Evolutionary conservation across 2,329 filamentous ascomycete species (phyloP), one percentile per base, ranked within the genome.

Genomic region (Tolypocladium amazonense): DNA sequence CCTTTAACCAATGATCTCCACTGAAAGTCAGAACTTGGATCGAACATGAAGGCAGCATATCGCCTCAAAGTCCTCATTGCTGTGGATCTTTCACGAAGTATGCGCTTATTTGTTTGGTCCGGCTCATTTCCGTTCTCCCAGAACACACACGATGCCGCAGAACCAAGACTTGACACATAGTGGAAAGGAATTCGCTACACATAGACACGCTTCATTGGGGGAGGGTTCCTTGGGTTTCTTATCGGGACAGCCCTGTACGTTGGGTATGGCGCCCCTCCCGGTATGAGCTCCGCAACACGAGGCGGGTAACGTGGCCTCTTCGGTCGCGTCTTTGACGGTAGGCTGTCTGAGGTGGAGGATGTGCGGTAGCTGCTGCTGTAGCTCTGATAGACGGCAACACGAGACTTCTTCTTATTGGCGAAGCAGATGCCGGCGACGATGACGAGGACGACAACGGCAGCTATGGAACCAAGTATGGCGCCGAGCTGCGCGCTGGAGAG

Each of bases 391-490:
- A 47, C 50, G 23, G 27, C 38, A 3, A 25, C 30, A 2, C 54
- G 45, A 12, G 35, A 14, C 43, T 20, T 53, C 20, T 50, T 50
- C 25, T 43, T 58, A 30, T 58, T 53, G 37, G 39, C 35, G 25
- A 55, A 63, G 66, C 72, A 77, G 56, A 66, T 71, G 58, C 72
- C 65, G 45, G 69, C 59, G 20, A 76, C 33, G 37, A 76, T 58
- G 37, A 71, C 57, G 27, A 76, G 61, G 30, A 73, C 56, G n/a
- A 73, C 69, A n/a, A 72, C 64, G 2, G 71, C 76, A 14, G 75
- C 66, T 1, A 78, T 61, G 39, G 71, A 71, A 35, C 76, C 76
- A 2, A 76, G 64, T 23, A 79, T 74, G 45, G 71, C 76, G 6
- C 75, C 76, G 37, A 79, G 70, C 56, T 77, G 68, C n/a, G 64